A percentile compares a stretch with the other conserved stretches of the same genome.
Evolutionary conservation across 495 filamentous ascomycete species (phyloP).

Genomic region (Sporormia fimetaria): DNA sequence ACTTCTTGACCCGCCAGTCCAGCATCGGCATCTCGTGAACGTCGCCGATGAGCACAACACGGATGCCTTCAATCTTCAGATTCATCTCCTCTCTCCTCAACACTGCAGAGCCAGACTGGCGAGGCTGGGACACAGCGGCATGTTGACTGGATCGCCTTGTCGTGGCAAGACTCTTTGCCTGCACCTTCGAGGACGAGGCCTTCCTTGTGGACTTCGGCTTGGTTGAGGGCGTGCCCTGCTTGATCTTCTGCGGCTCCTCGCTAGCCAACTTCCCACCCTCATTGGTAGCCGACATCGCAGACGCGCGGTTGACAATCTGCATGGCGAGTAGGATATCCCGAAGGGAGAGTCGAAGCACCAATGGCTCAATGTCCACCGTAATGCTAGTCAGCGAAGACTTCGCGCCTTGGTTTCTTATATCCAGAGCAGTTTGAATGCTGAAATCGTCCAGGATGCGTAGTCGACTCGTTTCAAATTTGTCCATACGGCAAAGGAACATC

Average conservation of each 20-base stretch:
- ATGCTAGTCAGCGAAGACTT: constrained; percentile 63
- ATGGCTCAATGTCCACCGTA: constrained; percentile 74
- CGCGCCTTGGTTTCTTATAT: constrained; percentile 57
- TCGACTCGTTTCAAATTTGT: constrained; percentile 76
- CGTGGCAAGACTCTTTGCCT: constrained; percentile 34
- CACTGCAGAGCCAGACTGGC: constrained; percentile 41
- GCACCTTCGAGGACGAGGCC: constrained; percentile 43
- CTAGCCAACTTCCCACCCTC: constrained; percentile 37
- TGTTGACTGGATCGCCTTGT: constrained; percentile 28
- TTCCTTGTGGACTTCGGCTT: constrained; percentile 34
- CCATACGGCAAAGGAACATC: constrained; percentile 98
- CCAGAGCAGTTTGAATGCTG: constrained; percentile 78
- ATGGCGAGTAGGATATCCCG: constrained; percentile 88
- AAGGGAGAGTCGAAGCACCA: constrained; percentile 84
- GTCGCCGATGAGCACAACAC: constrained; percentile 89
- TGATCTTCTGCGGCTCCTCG: constrained; percentile 51
- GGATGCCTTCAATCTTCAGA: constrained; percentile 72
- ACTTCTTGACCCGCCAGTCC: constrained; percentile 87
- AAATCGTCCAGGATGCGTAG: constrained; percentile 93
- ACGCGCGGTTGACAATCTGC: constrained; percentile 87
- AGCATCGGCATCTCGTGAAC: constrained; percentile 88
- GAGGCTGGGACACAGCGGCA: constrained; percentile 11
- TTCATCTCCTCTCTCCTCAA: constrained; percentile 75
- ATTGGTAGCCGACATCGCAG: constrained; percentile 58
- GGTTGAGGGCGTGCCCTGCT: constrained; percentile 44